phyloP scores from a whole-genome alignment of 345 rosid genomes.

The Salix suchowensis region DNA sequence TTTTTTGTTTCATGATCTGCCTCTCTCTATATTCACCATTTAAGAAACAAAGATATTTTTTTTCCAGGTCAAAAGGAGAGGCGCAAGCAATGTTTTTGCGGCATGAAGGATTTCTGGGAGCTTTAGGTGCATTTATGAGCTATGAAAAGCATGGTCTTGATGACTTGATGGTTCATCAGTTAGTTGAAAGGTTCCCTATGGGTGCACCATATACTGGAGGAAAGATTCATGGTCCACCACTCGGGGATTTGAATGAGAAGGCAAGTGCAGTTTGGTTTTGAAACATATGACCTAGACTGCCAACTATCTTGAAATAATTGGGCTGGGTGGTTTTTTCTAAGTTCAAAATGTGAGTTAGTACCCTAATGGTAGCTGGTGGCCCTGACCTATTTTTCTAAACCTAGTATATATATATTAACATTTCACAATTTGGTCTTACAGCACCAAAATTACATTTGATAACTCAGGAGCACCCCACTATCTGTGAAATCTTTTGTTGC shows the following conservation, averaged over 20 bases:
- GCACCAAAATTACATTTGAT: not conserved
- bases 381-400: not conserved
- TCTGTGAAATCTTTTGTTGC: constrained; percentile 5
- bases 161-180: constrained; percentile 95
- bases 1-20: not conserved
- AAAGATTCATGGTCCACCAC: constrained; percentile 94
- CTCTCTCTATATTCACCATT: not conserved
- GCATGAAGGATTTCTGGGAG: constrained; percentile 98
- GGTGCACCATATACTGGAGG: constrained; percentile 99
- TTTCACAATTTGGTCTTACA: not conserved
- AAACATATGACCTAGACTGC: constrained; percentile 8
- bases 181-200: constrained; percentile 99
- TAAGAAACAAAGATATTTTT: constrained; percentile 10
- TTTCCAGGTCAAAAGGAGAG: constrained; percentile 82
- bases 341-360: not conserved
- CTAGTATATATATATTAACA: not conserved
- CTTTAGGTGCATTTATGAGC: constrained; percentile 98
- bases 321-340: not conserved
- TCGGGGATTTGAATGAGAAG: constrained; percentile 93
- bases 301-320: constrained; percentile 1
- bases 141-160: constrained; percentile 96
- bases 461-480: not conserved
- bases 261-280: constrained; percentile 38
- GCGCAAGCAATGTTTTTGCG: constrained; percentile 95
- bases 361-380: not conserved